Evolutionary conservation across 2,329 filamentous ascomycete genomes (phyloP).

Genomic region (Bipolaris gigantea): DNA sequence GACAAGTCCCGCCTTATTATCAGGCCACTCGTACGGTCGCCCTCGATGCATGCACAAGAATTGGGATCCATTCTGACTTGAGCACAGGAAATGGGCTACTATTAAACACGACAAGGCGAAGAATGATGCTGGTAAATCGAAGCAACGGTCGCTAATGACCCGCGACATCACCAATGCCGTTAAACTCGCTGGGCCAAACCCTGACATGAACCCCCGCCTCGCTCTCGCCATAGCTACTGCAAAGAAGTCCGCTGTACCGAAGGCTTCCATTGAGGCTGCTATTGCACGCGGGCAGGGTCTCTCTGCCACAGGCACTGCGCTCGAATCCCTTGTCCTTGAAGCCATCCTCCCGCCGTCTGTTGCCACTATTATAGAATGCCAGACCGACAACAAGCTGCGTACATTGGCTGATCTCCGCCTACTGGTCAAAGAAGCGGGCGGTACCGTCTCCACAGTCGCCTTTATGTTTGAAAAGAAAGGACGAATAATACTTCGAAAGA

Average conservation of each 20-base stretch:
- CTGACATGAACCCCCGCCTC: conserved; percentile 73
- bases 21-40: conserved; percentile 40
- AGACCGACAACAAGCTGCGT: conserved; percentile 79
- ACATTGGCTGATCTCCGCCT: conserved; percentile 72
- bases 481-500: conserved; percentile 67
- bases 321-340: conserved; percentile 81
- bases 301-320: conserved; percentile 69
- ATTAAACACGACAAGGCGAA: conserved; percentile 94
- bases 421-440: conserved; percentile 72
- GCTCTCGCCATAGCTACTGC: conserved; percentile 72
- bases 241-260: conserved; percentile 85
- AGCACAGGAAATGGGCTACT: conserved; percentile 82
- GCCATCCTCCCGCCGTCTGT: conserved; percentile 73
- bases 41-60: not conserved
- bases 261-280: conserved; percentile 79
- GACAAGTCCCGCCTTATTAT: conserved; percentile 30
- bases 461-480: conserved; percentile 88
- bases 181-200: conserved; percentile 74
- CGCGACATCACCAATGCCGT: conserved; percentile 75
- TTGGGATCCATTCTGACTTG: not conserved
- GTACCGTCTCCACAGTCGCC: conserved; percentile 69
- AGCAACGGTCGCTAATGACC: conserved; percentile 66
- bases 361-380: conserved; percentile 79
- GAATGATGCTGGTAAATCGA: conserved; percentile 78
- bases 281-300: conserved; percentile 87